These are phyloP conservation scores for Citrus unshiu DNA, from an alignment of 345 rosid species.

Conservation along the genomic window DNA sequence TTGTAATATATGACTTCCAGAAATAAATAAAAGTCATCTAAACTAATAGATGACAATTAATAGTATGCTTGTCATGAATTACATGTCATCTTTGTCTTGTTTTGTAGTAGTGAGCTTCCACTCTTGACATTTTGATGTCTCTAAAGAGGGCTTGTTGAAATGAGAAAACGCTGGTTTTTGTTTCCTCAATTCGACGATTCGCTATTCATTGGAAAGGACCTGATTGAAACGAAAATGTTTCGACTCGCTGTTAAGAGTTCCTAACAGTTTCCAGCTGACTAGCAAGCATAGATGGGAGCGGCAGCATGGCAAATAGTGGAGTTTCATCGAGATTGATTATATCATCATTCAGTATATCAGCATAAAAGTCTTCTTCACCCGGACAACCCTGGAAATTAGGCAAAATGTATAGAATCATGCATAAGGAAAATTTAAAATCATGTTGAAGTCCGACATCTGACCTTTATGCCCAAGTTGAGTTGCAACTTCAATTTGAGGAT, in stretches of 20 bases:
- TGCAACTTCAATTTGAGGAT: neutral
- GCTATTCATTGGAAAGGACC: conserved; percentile 25
- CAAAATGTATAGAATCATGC: neutral
- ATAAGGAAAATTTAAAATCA: neutral
- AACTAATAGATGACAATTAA: too few species aligned
- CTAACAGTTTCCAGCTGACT: neutral
- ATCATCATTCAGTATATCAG: conserved; percentile 76
- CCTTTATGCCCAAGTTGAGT: neutral
- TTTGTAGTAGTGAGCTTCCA: neutral
- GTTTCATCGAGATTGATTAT: conserved; percentile 62
- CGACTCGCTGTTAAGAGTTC: conserved; percentile 9
- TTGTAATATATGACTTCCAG: too few species aligned
- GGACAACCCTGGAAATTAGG: conserved; percentile 30
- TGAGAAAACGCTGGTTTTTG: neutral
- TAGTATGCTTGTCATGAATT: too few species aligned
- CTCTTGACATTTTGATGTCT: neutral
- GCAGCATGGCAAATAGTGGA: neutral
- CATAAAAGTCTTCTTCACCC: conserved; percentile 52
- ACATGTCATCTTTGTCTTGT: too few species aligned
- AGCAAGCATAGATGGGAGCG: neutral
- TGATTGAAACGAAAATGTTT: neutral
- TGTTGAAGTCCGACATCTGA: neutral
- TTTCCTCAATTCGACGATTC: conserved; percentile 22
- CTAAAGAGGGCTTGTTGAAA: neutral
- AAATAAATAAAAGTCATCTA: too few species aligned